Conservation (phyloP, 495 filamentous ascomycete species). For the Lasiosphaeria ovina region DNA sequence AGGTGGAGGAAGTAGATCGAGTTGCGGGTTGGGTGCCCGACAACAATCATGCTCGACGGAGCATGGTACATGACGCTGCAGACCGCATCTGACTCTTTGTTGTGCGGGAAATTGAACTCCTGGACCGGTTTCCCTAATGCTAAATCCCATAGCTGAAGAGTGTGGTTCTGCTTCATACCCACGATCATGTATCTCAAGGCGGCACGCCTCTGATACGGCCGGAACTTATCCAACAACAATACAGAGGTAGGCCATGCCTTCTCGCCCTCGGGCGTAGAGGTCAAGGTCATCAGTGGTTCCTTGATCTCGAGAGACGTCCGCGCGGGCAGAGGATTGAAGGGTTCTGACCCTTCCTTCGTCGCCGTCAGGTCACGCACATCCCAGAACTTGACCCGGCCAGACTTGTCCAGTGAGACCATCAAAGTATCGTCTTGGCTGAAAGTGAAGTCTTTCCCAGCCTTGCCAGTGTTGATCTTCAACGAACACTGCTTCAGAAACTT, state of each 20-base stretch:
- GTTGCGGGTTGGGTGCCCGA: slow-evolving; percentile 95
- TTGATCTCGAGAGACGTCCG: slow-evolving; percentile 67
- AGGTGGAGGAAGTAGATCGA: slow-evolving; percentile 95
- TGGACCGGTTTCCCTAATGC: slow-evolving; percentile 91
- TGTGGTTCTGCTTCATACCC: slow-evolving; percentile 98
- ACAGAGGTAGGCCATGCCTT: slow-evolving; percentile 96
- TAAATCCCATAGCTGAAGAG: slow-evolving; percentile 98
- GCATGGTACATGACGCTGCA: slow-evolving; percentile 95
- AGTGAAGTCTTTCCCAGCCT: slow-evolving; percentile 95
- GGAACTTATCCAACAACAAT: slow-evolving; percentile 90
- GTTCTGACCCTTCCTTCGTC: slow-evolving; percentile 52
- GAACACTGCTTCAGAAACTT: slow-evolving; percentile 82
- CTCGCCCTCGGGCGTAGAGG: slow-evolving; percentile 72
- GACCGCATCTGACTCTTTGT: slow-evolving; percentile 93
- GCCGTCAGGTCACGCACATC: slow-evolving; percentile 77
- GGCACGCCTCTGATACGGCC: slow-evolving; percentile 80
- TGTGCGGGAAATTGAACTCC: slow-evolving; percentile 93
- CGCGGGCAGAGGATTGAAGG: slow-evolving; percentile 47
- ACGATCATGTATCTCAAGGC: slow-evolving; percentile 93
- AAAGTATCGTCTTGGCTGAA: slow-evolving; percentile 95
- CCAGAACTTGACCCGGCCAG: slow-evolving; percentile 94
- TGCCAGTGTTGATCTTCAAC: slow-evolving; percentile 90
- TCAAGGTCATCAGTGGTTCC: slow-evolving; percentile 72
- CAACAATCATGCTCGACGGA: slow-evolving; percentile 80
- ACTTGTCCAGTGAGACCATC: slow-evolving; percentile 94